Percentiles rank a stretch among this genome's conserved stretches.
Conservation (phyloP, 176 grass and related monocot genomes). For the Lolium rigidum region DNA sequence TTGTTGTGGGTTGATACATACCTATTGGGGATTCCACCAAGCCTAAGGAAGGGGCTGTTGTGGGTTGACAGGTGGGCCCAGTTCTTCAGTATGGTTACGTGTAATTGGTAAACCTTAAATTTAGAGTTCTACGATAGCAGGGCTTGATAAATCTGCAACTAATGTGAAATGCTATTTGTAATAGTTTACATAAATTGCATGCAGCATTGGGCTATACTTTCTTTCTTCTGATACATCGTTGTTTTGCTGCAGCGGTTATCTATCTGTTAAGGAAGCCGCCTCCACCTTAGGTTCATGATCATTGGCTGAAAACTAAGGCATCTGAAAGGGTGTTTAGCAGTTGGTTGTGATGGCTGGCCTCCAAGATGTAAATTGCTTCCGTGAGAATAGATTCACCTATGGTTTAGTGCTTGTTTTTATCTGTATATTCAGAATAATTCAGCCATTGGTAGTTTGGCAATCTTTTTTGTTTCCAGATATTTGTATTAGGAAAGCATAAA, state of each 20-base stretch:
- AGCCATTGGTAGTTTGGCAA: constrained; percentile 39
- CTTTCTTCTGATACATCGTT: constrained; percentile 28
- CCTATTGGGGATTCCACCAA: not conserved
- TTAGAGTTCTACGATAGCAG: not conserved
- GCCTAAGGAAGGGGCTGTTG: not conserved
- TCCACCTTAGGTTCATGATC: constrained; percentile 41
- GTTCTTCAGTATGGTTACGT: not conserved
- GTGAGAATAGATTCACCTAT: constrained; percentile 48
- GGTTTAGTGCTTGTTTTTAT: constrained; percentile 55
- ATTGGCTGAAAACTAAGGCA: constrained; percentile 46
- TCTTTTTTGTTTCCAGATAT: constrained; percentile 47
- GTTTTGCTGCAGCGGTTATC: constrained; percentile 42
- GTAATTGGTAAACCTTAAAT: not conserved
- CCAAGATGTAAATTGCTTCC: constrained; percentile 62
- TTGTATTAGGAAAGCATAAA: constrained; percentile 49
- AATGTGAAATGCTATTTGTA: not conserved
- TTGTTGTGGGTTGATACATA: not conserved
- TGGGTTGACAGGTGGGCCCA: not conserved
- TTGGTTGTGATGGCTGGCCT: constrained; percentile 46
- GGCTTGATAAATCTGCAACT: not conserved
- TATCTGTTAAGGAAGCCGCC: constrained; percentile 43
- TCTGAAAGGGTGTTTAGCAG: constrained; percentile 39
- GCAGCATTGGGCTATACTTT: not conserved
- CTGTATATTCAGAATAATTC: constrained; percentile 56
- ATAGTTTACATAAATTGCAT: not conserved